These are phyloP conservation scores for Globisporangium spinosum DNA, from an alignment of 352 stramenopile genomes.

Conservation along the genomic window DNA sequence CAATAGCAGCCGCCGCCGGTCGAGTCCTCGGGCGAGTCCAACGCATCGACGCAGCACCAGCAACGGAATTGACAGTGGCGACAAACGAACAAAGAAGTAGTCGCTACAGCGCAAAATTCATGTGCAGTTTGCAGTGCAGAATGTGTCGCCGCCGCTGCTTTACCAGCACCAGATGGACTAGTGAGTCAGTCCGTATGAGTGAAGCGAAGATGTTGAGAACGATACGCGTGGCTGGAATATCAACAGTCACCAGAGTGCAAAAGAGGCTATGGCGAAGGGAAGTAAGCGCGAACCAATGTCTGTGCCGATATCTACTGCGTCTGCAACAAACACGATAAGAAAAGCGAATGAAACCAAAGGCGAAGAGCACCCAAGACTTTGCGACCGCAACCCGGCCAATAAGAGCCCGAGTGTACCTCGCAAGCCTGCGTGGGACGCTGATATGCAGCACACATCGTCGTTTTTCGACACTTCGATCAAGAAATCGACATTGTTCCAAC, in stretches of 20 bases:
- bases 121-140: constrained; percentile 49
- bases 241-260: neutral
- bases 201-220: neutral
- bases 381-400: neutral
- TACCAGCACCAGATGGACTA: constrained; percentile 22
- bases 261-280: neutral
- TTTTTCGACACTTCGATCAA: constrained; percentile 56
- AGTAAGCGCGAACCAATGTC: neutral
- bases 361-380: neutral
- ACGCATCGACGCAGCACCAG: neutral
- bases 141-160: constrained; percentile 32
- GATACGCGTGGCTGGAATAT: neutral
- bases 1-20: too few species aligned
- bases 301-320: neutral
- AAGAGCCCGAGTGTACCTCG: constrained; percentile 2
- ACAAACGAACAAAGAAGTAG: neutral
- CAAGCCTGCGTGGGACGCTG: constrained; percentile 44
- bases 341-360: neutral
- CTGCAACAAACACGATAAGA: neutral
- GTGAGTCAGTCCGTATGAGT: neutral
- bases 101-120: constrained; percentile 11
- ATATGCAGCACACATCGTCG: constrained; percentile 25
- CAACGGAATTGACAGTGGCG: neutral
- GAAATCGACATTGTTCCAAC: constrained; percentile 49
- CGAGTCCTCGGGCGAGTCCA: neutral